Evolutionary conservation across 352 stramenopile species (phyloP), one percentile per base, ranked within the genome.

Genomic region (Pythium phragmitis): DNA sequence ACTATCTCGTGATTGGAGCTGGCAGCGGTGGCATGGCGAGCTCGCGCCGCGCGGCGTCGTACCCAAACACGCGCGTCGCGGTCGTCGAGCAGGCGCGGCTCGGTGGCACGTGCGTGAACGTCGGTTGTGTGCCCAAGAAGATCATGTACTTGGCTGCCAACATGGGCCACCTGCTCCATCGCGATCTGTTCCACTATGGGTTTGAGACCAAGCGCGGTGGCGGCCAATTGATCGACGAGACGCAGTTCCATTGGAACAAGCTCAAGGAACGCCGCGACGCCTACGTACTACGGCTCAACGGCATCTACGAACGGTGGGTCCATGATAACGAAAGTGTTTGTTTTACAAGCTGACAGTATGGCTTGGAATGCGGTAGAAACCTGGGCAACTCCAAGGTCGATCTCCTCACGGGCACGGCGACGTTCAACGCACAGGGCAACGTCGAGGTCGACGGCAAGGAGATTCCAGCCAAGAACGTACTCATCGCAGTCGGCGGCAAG

Each of bases 101-200:
- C 53, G 97, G 96, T 52, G 97, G 98, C 57, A 99, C 98, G n/a
- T 99, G 97, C 66, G 97, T 99, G 52, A 99, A 99, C 73, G 96
- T 99, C 1, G 97, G 98, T 57, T 99, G 97, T 79, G 96, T 99
- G 46, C 97, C 97, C n/a, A 99, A 99, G 78, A 99, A 99, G 73
- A 89, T 99, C 57, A 99, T 99, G 96, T 91, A 80, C 62, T 65
- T 86, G n/a, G 84, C 82, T 9, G 84, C 84, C 12, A 83, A 80
- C 47, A 82, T 92, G 70, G 67, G 60, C 11, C 80, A 92, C 56
- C 70, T 70, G 33, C 57, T 89, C 21, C 71, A 75, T 41, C 81
- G 80, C 49, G 79, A 93, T 41, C 72, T 61, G 41, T 58, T 63
- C 11, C 67, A 87, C 59, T 91, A 89, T 41, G 80, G 82, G 2